phyloP scores from a whole-genome alignment of 106 monocot genomes.

The Acorus gramineus region DNA sequence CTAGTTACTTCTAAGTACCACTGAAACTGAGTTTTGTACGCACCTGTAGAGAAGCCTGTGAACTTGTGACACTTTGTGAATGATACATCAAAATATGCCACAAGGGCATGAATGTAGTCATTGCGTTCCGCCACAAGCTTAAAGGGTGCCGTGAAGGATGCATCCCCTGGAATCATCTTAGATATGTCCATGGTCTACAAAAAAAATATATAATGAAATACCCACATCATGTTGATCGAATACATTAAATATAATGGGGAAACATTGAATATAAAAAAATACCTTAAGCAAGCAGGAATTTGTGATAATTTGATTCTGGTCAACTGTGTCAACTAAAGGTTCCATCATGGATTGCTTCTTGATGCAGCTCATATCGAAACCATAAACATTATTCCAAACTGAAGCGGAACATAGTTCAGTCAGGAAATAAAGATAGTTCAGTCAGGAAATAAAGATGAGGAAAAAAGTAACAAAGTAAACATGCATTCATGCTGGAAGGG shows the following conservation, averaged over 20 bases:
- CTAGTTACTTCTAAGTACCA: no score
- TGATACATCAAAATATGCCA: conserved; percentile 86
- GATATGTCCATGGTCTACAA: conserved; percentile 72
- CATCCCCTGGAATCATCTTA: conserved; percentile 55
- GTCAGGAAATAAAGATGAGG: no score
- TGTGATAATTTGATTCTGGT: conserved; percentile 87
- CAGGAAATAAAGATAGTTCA: no score
- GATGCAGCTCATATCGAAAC: conserved; percentile 97
- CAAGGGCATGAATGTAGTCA: conserved; percentile 87
- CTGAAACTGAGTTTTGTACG: no score
- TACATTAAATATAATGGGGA: background rate
- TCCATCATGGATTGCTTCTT: conserved; percentile 82
- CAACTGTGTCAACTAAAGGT: conserved; percentile 87
- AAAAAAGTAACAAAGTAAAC: no score
- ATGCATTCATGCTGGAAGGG: background rate
- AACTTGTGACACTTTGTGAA: conserved; percentile 91
- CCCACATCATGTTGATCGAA: background rate
- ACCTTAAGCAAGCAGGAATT: conserved; percentile 80
- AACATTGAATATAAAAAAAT: background rate
- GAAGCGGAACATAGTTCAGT: background rate
- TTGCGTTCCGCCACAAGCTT: conserved; percentile 76
- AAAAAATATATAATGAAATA: background rate
- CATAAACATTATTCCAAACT: conserved; percentile 96
- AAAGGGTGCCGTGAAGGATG: conserved; percentile 77
- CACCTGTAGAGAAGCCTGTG: conserved; percentile 95